Base-by-base conservation (phyloP, 768 basidiomycete genomes). In the Termitomyces sp. region DNA sequence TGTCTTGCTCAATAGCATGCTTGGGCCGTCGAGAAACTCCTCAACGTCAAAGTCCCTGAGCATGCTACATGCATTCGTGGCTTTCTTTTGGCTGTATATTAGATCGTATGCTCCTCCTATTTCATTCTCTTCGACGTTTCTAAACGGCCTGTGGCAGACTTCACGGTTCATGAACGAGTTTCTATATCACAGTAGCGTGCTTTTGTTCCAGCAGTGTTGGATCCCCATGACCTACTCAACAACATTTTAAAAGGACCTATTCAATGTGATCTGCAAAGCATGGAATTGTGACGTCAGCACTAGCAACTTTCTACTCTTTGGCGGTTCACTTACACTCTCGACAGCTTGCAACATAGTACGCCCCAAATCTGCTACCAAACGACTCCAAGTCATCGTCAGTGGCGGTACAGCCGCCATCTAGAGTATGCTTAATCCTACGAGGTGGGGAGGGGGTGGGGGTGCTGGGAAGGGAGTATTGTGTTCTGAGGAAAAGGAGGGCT, bases 401-500 rank as follows among this genome's bases (percentile, higher is more conserved):
- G 89, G 89, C 3, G 84, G 88, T 0, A 83, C 74, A 2, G 89
- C 85, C 7, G 89, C 92, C 2, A 91, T 85, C 3, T 88, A 87
- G 54, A 93, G 93, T 1, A 86, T 94, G 91, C 76, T 95, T 33
- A 95, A 95, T 64, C 93, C 94, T 0, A 86, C 90, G 64, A 77
- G 88, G 54, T 96, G 91, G 92, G 85, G 78, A 9, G 86, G 84
- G n/a, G 47, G 22, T 11, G 29, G 44, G 4, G 13, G 10, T 7
- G 51, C 52, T 15, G n/a, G 46, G 72, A 73, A 35, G 73, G 66
- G 1, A 76, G 68, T 4, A 77, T 71, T 29, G 51, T 88, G 36
- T 83, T 85, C 39, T 41, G 82, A 74, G 5, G 77, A 73, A 31
- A 76, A 76, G 0, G 77, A 68, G 58, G 61, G 50, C 48, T 15